Evolutionary conservation across 106 monocot genomes (phyloP).

Genomic region (Dendrobium officinale): DNA sequence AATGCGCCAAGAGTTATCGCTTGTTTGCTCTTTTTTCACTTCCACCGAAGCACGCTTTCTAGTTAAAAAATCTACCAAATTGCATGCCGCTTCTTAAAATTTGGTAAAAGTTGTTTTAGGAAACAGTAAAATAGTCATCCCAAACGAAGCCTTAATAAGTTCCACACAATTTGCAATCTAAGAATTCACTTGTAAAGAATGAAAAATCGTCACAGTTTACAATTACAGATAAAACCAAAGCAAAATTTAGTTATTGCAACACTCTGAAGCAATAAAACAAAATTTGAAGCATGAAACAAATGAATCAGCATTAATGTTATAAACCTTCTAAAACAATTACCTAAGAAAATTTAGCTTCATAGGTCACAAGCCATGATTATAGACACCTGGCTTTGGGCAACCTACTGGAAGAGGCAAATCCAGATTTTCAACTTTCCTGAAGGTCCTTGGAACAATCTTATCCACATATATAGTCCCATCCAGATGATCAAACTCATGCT

Average conservation of each 20-base stretch:
- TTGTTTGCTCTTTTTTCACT: too few relatives aligned
- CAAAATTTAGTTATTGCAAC: neutral
- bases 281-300: neutral
- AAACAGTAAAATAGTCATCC: too few relatives aligned
- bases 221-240: too few relatives aligned
- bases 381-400: constrained; percentile 51
- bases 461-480: constrained; percentile 89
- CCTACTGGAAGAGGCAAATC: constrained; percentile 73
- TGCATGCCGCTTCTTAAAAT: too few relatives aligned
- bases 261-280: neutral
- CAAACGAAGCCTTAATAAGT: too few relatives aligned
- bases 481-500: constrained; percentile 92
- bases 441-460: constrained; percentile 82
- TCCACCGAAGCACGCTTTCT: too few relatives aligned
- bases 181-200: too few relatives aligned
- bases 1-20: too few relatives aligned
- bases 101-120: too few relatives aligned
- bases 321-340: neutral
- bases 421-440: constrained; percentile 74
- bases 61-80: too few relatives aligned
- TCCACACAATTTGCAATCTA: too few relatives aligned
- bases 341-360: neutral
- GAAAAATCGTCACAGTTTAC: too few relatives aligned
- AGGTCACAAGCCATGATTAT: neutral
- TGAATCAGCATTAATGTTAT: neutral